These are phyloP conservation scores for Millerozyma miso DNA, from an alignment of 805 yeast species.

Conservation along the genomic window DNA sequence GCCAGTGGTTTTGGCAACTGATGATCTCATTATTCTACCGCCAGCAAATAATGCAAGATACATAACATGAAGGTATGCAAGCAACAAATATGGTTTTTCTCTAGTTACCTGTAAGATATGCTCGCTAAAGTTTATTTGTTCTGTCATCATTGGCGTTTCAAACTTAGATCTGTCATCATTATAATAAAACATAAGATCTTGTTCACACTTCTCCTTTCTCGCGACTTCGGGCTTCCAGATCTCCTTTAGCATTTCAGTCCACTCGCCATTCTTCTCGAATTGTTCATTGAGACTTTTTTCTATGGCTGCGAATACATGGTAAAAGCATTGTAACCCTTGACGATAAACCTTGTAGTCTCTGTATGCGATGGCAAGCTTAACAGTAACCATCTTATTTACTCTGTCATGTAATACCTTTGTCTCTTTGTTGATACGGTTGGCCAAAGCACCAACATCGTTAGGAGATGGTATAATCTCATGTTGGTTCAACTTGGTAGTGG, in stretches of 20 bases:
- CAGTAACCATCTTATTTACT: conserved; percentile 63
- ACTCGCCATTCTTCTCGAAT: conserved; percentile 32
- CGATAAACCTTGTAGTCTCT: conserved; percentile 73
- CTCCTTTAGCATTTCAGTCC: conserved; percentile 46
- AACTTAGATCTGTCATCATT: conserved; percentile 53
- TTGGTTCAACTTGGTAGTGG: conserved; percentile 31
- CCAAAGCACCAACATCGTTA: conserved; percentile 78
- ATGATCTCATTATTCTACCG: conserved; percentile 68
- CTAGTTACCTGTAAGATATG: conserved; percentile 53
- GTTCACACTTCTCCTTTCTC: conserved; percentile 51
- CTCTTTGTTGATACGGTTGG: conserved; percentile 70
- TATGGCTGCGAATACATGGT: conserved; percentile 63
- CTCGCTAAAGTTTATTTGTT: conserved; percentile 57
- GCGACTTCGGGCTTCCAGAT: conserved; percentile 72
- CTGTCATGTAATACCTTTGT: conserved; percentile 65
- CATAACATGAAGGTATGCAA: conserved; percentile 83
- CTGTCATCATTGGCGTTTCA: conserved; percentile 50
- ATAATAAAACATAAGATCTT: conserved; percentile 68
- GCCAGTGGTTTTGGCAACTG: conserved; percentile 61
- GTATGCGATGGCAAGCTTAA: conserved; percentile 70
- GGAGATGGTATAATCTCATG: conserved; percentile 68
- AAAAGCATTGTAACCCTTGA: conserved; percentile 74
- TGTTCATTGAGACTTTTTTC: conserved; percentile 50
- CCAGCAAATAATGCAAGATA: conserved; percentile 86
- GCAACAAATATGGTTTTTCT: conserved; percentile 63